phyloP scores from a whole-genome alignment of 2,329 filamentous ascomycete genomes.

The Pestalotiopsis sp. region DNA sequence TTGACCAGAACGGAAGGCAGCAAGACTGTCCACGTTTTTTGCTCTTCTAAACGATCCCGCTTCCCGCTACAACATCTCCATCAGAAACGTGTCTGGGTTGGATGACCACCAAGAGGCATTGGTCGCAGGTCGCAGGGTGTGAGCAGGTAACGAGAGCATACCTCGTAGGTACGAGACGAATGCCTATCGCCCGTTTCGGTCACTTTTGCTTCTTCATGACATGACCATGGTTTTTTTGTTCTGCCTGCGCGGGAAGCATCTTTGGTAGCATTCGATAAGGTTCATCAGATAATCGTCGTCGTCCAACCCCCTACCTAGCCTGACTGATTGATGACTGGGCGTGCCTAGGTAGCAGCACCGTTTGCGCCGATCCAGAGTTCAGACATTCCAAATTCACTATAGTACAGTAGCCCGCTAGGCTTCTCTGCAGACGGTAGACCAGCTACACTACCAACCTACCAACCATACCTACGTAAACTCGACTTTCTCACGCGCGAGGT shows the following conservation, averaged over 20 bases:
- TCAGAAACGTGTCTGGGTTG: background rate
- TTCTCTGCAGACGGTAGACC: background rate
- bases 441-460: background rate
- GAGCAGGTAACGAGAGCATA: too few relatives aligned
- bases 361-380: background rate
- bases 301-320: background rate
- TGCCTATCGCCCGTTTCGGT: too few relatives aligned
- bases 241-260: background rate
- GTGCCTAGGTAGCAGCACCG: background rate
- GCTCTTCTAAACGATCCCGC: slow-evolving; percentile 4
- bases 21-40: slow-evolving; percentile 10
- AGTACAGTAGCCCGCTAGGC: background rate
- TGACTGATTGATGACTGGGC: background rate
- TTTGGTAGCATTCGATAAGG: slow-evolving; percentile 10
- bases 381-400: slow-evolving; percentile 7
- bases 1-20: slow-evolving; percentile 14
- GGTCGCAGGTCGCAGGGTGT: too few relatives aligned
- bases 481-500: background rate
- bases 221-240: background rate
- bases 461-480: background rate
- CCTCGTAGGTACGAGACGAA: too few relatives aligned
- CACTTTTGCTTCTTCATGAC: background rate
- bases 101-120: too few relatives aligned
- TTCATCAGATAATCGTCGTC: slow-evolving; percentile 9
- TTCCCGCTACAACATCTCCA: background rate